Percentiles rank a stretch among this genome's conserved stretches.
Conservation (phyloP, 768 basidiomycete species). For the Calocera viscosa region DNA sequence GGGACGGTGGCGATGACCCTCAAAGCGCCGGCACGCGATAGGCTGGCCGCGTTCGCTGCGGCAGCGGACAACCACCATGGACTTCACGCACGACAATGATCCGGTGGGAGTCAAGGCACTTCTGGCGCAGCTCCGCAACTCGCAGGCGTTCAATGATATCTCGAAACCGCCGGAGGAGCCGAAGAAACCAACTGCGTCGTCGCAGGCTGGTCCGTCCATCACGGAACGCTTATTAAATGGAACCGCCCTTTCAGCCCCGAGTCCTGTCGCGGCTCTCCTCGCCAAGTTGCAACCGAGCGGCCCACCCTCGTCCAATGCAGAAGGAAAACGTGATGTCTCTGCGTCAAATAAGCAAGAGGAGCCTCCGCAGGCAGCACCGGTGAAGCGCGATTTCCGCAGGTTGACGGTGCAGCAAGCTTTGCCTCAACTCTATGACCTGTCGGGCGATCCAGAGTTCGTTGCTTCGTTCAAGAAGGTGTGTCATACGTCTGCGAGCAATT, state of each 20-base stretch:
- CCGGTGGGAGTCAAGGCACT: conserved; percentile 53
- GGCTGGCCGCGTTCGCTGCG: neutral
- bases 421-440: conserved; percentile 48
- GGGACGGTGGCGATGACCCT: neutral
- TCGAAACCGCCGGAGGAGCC: neutral
- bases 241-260: neutral
- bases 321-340: neutral
- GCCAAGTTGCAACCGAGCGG: neutral
- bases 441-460: conserved; percentile 42
- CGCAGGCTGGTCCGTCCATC: neutral
- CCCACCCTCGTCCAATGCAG: neutral
- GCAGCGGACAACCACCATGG: neutral
- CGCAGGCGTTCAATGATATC: conserved; percentile 37
- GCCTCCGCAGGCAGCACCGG: neutral
- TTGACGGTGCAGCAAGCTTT: conserved; percentile 60
- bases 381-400: conserved; percentile 32
- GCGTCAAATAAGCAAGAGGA: neutral
- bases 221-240: neutral
- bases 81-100: conserved; percentile 27
- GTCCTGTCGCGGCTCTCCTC: neutral
- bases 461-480: conserved; percentile 40
- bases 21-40: neutral
- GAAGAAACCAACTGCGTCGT: neutral
- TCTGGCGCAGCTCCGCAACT: conserved; percentile 53
- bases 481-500: conserved; percentile 10